These are phyloP conservation scores for Clausena lansium DNA, from an alignment of 345 rosid genomes.

Conservation along the genomic window DNA sequence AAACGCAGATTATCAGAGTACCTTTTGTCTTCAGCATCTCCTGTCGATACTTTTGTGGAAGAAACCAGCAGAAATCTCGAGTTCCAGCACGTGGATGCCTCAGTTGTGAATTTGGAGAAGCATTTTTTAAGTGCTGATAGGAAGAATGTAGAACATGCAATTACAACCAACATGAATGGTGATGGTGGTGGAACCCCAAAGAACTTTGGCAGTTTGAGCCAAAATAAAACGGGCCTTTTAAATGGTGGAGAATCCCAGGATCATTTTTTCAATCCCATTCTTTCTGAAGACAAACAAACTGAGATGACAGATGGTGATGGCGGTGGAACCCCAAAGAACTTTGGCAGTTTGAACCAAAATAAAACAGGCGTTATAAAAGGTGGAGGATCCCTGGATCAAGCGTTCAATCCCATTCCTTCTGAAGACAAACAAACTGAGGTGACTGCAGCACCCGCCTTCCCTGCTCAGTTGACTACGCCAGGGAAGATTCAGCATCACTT, in stretches of 20 bases:
- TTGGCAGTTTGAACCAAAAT: slow-evolving; percentile 24
- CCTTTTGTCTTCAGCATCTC: slow-evolving; percentile 36
- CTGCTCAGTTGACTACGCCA: slow-evolving; percentile 14
- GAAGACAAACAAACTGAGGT: slow-evolving; percentile 27
- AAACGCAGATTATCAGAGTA: slow-evolving; percentile 38
- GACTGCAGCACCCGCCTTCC: slow-evolving; percentile 25
- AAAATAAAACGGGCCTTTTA: slow-evolving; percentile 17
- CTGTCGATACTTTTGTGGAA: slow-evolving; percentile 28
- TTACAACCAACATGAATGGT: slow-evolving; percentile 3
- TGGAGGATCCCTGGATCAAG: slow-evolving; percentile 17
- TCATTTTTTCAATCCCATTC: slow-evolving; percentile 14
- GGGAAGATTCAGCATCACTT: slow-evolving; percentile 25
- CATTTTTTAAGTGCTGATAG: slow-evolving; percentile 30
- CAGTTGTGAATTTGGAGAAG: slow-evolving; percentile 39
- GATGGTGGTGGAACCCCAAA: slow-evolving; percentile 21
- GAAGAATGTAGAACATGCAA: slow-evolving; percentile 18
- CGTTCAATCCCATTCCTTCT: slow-evolving; percentile 14
- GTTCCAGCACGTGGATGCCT: slow-evolving; percentile 21
- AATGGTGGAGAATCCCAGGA: slow-evolving; percentile 20
- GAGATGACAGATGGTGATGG: not conserved
- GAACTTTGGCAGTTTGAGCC: slow-evolving; percentile 20
- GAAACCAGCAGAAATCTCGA: slow-evolving; percentile 17
- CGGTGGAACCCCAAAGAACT: not conserved
- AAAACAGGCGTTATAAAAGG: slow-evolving; percentile 11
- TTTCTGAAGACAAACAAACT: slow-evolving; percentile 26